Percentiles rank a stretch among this genome's conserved stretches.
phyloP scores from a whole-genome alignment of 306 rosid species.

The Prunus mume region DNA sequence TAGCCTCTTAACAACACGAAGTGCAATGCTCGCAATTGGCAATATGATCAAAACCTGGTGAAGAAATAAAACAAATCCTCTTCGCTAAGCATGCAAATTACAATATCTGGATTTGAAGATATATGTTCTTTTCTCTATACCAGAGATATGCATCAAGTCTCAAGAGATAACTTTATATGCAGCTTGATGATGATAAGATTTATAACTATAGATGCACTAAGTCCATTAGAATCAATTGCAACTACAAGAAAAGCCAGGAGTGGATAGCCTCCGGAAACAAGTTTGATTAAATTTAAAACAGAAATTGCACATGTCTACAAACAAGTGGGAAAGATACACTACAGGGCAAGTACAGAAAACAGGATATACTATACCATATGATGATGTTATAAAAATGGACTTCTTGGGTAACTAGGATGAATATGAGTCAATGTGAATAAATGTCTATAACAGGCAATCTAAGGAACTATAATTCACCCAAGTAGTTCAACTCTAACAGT shows the following conservation, averaged over 20 bases:
- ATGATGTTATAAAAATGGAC: too few relatives aligned
- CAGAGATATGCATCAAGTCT: background rate
- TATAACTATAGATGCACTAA: background rate
- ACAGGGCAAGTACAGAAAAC: too few relatives aligned
- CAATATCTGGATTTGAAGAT: background rate
- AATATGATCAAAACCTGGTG: constrained; percentile 76
- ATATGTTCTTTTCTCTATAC: background rate
- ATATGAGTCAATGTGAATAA: too few relatives aligned
- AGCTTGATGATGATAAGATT: background rate
- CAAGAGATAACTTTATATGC: background rate
- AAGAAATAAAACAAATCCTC: constrained; percentile 13
- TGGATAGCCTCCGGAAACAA: background rate
- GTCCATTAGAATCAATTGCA: background rate
- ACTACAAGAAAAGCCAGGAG: background rate
- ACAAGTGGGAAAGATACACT: background rate
- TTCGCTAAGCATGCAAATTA: background rate
- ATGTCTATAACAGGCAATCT: too few relatives aligned
- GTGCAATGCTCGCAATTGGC: constrained; percentile 66
- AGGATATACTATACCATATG: too few relatives aligned
- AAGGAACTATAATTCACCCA: too few relatives aligned
- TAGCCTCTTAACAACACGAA: constrained; percentile 81
- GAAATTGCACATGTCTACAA: background rate
- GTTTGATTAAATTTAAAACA: background rate
- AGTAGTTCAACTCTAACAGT: too few relatives aligned
- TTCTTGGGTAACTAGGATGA: too few relatives aligned